A percentile compares a stretch with the other conserved stretches of the same genome.
Evolutionary conservation across 2,329 filamentous ascomycete species (phyloP).

Genomic region (Curvularia lunata): DNA sequence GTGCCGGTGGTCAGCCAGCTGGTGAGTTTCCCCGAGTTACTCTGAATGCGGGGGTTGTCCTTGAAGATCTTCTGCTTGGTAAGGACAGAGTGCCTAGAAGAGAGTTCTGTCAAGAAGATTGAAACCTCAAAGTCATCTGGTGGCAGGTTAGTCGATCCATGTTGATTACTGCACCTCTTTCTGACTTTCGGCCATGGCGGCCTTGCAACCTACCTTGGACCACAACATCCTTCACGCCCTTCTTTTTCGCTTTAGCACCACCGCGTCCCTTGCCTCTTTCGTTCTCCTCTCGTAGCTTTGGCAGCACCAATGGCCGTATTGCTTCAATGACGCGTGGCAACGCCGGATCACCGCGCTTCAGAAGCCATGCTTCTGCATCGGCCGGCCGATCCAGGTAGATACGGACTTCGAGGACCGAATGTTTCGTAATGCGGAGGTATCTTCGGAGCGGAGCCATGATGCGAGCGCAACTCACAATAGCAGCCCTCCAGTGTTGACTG

Average conservation of each 20-base stretch:
- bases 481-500: background rate
- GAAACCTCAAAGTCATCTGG: constrained; percentile 94
- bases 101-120: constrained; percentile 88
- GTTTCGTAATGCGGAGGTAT: constrained; percentile 89
- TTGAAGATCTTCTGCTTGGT: constrained; percentile 79
- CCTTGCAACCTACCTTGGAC: constrained; percentile 67
- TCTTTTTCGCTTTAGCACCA: constrained; percentile 65
- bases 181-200: background rate
- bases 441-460: constrained; percentile 85
- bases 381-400: constrained; percentile 94
- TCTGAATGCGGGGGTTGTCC: constrained; percentile 53
- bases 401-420: constrained; percentile 93
- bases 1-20: constrained; percentile 52
- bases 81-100: constrained; percentile 82
- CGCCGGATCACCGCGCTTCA: constrained; percentile 76
- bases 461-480: background rate
- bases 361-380: constrained; percentile 81
- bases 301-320: constrained; percentile 83
- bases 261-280: constrained; percentile 69
- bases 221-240: constrained; percentile 89
- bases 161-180: background rate
- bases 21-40: constrained; percentile 56
- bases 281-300: constrained; percentile 88
- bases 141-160: constrained; percentile 19
- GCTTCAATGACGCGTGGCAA: constrained; percentile 83